Evolutionary conservation across 2,329 filamentous ascomycete genomes (phyloP), one percentile per base, ranked within the genome.

Genomic region (Nannizziopsis arthrosporioides): DNA sequence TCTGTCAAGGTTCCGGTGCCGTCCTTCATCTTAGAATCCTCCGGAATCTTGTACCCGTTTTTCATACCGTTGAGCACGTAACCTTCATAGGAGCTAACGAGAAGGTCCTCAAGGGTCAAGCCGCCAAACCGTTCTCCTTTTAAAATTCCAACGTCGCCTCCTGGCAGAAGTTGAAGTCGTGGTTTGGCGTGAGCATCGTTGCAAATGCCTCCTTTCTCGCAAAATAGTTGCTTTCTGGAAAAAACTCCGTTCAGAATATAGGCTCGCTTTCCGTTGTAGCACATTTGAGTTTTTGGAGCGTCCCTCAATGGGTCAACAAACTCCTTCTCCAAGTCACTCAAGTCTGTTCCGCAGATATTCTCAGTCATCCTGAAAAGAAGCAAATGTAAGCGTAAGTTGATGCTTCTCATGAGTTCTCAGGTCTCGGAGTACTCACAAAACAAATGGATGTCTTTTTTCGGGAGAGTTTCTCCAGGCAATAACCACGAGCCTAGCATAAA

Each of bases 231-330:
- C 9, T n/a, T 37, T 9, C 12, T 37, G 35, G 35, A n/a, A 14
- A 17, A 42, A 14, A 17, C 12, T 6, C 14, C 39, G 39, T 42
- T 17, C 39, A 42, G 19, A 6, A 42, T 19, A 42, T 22, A 42
- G 14, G 39, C 39, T 42, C 39, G 5, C n/a, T 42, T 42, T 14
- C 39, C 39, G 39, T 42, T 42, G 39, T 42, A 42, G 6, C 39
- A 42, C 14, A 42, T 37, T n/a, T 17, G 15, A 22, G 12, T 22
- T 19, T 42, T 42, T 4, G n/a, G n/a, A 12, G 19, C 12, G 39
- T n/a, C 19, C 7, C 12, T 22, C 14, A 19, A 42, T n/a, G 35
- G 35, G 12, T 17, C n/a, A 19, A n/a, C n/a, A 17, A 22, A 22
- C 12, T 42, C n/a, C 18, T 19, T 22, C 19, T 12, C 12, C 12